These are phyloP conservation scores for Aspergillus quadrilineatus DNA, from an alignment of 2,329 filamentous ascomycete genomes.

Conservation along the genomic window DNA sequence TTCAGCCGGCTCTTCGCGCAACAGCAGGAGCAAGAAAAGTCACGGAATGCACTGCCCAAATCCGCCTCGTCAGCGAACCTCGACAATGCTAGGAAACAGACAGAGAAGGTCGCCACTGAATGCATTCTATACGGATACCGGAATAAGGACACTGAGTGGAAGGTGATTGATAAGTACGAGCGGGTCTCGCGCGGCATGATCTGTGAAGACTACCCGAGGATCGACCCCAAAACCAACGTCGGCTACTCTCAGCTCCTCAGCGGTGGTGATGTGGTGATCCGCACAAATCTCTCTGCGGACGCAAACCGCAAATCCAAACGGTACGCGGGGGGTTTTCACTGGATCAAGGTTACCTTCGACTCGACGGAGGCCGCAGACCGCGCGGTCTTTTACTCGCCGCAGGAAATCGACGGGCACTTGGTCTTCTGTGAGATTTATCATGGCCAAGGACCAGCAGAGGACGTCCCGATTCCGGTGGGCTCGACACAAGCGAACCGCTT, in stretches of 20 bases:
- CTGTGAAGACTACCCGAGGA: slow-evolving; percentile 89
- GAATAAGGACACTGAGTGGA: slow-evolving; percentile 69
- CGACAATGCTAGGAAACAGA: slow-evolving; percentile 39
- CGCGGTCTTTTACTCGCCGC: slow-evolving; percentile 68
- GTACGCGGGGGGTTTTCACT: slow-evolving; percentile 81
- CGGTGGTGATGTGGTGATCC: slow-evolving; percentile 68
- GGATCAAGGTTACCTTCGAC: slow-evolving; percentile 86
- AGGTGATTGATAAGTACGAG: slow-evolving; percentile 86
- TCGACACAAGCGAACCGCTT: slow-evolving; percentile 27
- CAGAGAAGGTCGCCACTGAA: slow-evolving; percentile 65
- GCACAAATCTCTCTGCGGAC: slow-evolving; percentile 65
- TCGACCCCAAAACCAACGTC: slow-evolving; percentile 68
- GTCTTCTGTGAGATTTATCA: slow-evolving; percentile 71
- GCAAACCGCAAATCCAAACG: slow-evolving; percentile 77
- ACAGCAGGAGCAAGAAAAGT: slow-evolving; percentile 46
- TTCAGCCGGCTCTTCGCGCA: slow-evolving; percentile 47
- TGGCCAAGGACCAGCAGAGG: slow-evolving; percentile 62
- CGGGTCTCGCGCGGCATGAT: slow-evolving; percentile 74
- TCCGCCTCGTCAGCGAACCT: slow-evolving; percentile 44
- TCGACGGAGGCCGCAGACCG: slow-evolving; percentile 68
- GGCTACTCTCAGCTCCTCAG: slow-evolving; percentile 72
- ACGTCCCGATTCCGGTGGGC: slow-evolving; percentile 61
- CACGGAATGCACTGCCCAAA: slow-evolving; percentile 34
- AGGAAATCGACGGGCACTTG: slow-evolving; percentile 67
- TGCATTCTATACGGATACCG: slow-evolving; percentile 82